Base-by-base conservation (phyloP, 2,329 filamentous ascomycete species). In the Cercospora beticola region DNA sequence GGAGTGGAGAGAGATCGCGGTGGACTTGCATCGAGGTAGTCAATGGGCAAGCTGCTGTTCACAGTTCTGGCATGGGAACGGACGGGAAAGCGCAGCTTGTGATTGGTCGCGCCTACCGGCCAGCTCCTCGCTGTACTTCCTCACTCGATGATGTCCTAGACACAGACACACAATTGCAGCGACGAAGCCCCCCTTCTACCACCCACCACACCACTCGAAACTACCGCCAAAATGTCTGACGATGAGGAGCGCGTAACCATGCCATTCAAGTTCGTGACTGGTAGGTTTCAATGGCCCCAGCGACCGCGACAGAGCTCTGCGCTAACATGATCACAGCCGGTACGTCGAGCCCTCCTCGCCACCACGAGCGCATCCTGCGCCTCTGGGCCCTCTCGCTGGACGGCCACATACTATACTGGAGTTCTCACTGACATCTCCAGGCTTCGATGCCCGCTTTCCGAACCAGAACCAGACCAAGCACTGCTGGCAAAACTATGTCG, bases 401-500 rank as follows among this genome's bases (percentile, higher is more conserved):
- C 56, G 30, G 30, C 23, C 65, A 28, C 26, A 58, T 46, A 66
- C 57, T 23, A 65, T 60, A 43, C 12, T 23, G 18, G 31, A 21
- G 36, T 14, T 12, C 26, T 23, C 59, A 54, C 64, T 57, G 33
- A 63, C 64, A 40, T 66, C n/a, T 62, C 64, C 73, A 97, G 95
- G 95, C 87, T 97, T 96, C 86, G 95, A 99, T 83, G 95, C 95
- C 84, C 94, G 95, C 83, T 99, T 98, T 87, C 95, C 95, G 80
- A 97, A 99, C 88, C 86, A 89, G 87, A 99, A 99, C 87, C 92
- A 95, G 83, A 90, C 94, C 85, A 97, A 97, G 91, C 94, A 99
- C 89, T 99, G 95, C 92, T 99, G 95, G 95, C 96, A 99, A 84
- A 99, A 99, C 89, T 99, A 99, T 86, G 95, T 99, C 86, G 95